Base-by-base conservation (phyloP, 306 rosid species). In the Cicer chorassanicum region DNA sequence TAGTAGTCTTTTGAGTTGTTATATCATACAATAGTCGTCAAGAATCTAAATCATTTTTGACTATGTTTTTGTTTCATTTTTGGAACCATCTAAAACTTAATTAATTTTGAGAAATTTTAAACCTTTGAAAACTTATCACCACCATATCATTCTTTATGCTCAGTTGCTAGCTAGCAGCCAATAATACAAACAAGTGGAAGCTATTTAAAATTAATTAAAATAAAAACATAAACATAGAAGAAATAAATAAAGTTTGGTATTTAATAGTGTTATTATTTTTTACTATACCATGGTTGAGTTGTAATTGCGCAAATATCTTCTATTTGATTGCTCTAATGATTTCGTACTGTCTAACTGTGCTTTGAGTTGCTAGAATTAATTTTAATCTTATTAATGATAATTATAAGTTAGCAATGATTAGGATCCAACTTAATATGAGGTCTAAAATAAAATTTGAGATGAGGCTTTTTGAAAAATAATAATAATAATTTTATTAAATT, bases 151-250 rank as follows among this genome's bases (percentile, higher is more conserved):
- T 78, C 7, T 61, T 44, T 67, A 16, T 50, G 62, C 64, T 55
- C 38, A 53, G 44, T 43, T 48, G 82, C 68, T 21, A 9, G 70
- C 79, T 73, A 48, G 71, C 51, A 75, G 39, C 71, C 83, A 16
- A 64, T 36, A 15, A 15, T 15, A 42, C 14, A 16, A 64, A 64
- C 70, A 41, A 41, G 50, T 64, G 4, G 50, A 64, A 41, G 51
- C 2, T 14, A 41, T 15, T 64, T 64, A 24, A 2, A 24, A 24
- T 5, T 16, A 39, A 38, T 5, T 1, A 21, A 21, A 21, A 60
- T 12, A 34, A 8, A 64, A 41, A 3, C 12, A 63, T 1, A 39
- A 39, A 64, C 2, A 14, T 1, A 9, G 21, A 18, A 0, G 14
- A 50, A 39, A 50, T 11, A 12, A 74, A 71, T 48, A n/a, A 67